Base-by-base conservation (phyloP, 2,329 filamentous ascomycete genomes). In the Sporothrix humicola region DNA sequence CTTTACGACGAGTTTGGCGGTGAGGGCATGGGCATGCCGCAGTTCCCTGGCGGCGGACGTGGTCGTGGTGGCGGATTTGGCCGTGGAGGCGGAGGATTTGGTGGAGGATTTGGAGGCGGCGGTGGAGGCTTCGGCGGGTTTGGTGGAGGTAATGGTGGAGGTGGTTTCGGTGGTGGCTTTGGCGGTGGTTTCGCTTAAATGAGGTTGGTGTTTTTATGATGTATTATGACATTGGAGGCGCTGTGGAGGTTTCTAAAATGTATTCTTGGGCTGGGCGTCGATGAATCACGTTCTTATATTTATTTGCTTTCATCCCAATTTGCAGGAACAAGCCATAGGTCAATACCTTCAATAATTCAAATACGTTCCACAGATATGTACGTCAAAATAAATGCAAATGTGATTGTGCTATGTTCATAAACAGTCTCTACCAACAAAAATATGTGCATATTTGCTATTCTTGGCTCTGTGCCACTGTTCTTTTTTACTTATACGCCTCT, bases 1-100 rank as follows among this genome's bases (percentile, higher is more conserved):
- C 20, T 92, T 0, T 85, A 83, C 0, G 78, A 81, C 46, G 70
- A 70, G 17, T 48, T 73, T 1, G 75, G 75, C 15, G 86, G 86
- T 3, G 79, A 85, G 63, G 75, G 71, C 13, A 37, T 7, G 31
- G 74, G 72, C 4, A 59, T 73, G 37, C 61, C 69, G 5, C 50
- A 46, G 15, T 44, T 46, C 10, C 73, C 52, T 37, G 65, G 48
- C 23, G 56, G 48, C 8, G 48, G 58, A 42, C 63, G 56, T 13
- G 66, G 66, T 1, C 50, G 54, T 20, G 48, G 23, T 3, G 54
- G 65, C 20, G 72, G 73, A 3, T 69, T 69, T 6, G 85, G 86
- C 8, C 79, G 82, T 0, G 75, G 81, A 1, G 75, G 81, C 1
- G 82, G 82, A 1, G 82, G 84, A 7, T 81, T 81, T 65, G 80